These are phyloP conservation scores for Nothopassalora personata DNA, from an alignment of 2,329 filamentous ascomycete species.

Conservation along the genomic window DNA sequence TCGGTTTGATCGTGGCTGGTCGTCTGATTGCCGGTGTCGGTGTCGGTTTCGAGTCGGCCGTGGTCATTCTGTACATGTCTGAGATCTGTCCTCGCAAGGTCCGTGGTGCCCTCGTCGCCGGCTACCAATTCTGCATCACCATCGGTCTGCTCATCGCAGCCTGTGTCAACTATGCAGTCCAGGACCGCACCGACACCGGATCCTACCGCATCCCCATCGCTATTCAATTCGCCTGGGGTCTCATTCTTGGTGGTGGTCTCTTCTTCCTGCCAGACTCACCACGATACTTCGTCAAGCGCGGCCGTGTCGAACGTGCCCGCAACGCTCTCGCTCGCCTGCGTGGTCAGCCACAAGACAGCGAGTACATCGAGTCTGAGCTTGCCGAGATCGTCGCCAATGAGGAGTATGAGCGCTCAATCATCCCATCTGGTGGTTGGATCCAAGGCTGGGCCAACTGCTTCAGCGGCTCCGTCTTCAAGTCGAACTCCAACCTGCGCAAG, in stretches of 20 bases:
- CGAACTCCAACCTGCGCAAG: conserved; percentile 47
- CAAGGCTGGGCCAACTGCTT: conserved; percentile 64
- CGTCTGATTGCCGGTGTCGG: conserved; percentile 71
- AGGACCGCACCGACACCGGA: conserved; percentile 56
- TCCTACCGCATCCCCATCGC: conserved; percentile 77
- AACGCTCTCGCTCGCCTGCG: conserved; percentile 61
- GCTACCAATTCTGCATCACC: conserved; percentile 80
- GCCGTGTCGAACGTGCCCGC: conserved; percentile 61
- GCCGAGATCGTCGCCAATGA: conserved; percentile 85
- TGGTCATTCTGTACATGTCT: conserved; percentile 82
- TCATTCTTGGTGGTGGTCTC: conserved; percentile 68
- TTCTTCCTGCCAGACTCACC: conserved; percentile 78
- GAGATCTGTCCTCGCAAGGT: conserved; percentile 59
- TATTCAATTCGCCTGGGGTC: conserved; percentile 73
- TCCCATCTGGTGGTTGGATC: conserved; percentile 61
- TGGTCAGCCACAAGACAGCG: conserved; percentile 65
- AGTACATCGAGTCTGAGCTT: conserved; percentile 72
- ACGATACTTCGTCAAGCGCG: conserved; percentile 77
- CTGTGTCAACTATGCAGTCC: conserved; percentile 66
- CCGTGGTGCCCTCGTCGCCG: conserved; percentile 71
- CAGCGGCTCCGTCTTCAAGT: conserved; percentile 48
- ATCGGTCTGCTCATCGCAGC: conserved; percentile 63
- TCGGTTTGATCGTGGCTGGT: conserved; percentile 63
- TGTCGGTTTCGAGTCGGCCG: conserved; percentile 74
- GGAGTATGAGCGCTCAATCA: conserved; percentile 69